Conservation (phyloP, 331 rosid species). For the Acacia pycnantha region DNA sequence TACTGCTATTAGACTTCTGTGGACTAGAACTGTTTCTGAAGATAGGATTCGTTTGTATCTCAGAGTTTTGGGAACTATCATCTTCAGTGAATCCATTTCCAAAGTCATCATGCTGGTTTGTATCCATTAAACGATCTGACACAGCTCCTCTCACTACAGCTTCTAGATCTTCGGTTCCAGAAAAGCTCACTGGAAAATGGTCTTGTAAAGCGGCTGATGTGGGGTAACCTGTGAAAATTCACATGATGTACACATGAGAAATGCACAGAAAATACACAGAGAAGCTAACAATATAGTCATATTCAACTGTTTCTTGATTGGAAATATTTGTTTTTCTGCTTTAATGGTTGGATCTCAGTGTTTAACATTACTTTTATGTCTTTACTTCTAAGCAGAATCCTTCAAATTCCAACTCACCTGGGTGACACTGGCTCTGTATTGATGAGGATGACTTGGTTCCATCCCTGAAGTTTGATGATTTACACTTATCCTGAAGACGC, state of each 20-base stretch:
- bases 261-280: background rate
- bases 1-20: conserved; percentile 4
- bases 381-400: background rate
- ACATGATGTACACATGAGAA: background rate
- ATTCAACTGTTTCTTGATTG: background rate
- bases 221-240: background rate
- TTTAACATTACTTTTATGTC: too few relatives aligned
- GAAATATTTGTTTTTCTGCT: background rate
- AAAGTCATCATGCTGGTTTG: conserved; percentile 1
- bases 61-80: conserved; percentile 6
- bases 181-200: background rate
- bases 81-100: background rate
- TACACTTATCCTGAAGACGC: background rate
- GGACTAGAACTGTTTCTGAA: background rate
- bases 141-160: background rate
- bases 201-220: background rate
- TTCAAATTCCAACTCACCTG: conserved; percentile 4
- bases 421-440: conserved; percentile 4
- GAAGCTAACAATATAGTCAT: background rate
- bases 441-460: background rate
- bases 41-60: conserved; percentile 15
- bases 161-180: background rate
- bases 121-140: conserved; percentile 4
- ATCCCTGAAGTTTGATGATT: background rate
- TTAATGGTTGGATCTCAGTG: background rate